These are phyloP conservation scores for Geoglossum glabrum DNA, from an alignment of 495 filamentous ascomycete genomes.

Conservation along the genomic window DNA sequence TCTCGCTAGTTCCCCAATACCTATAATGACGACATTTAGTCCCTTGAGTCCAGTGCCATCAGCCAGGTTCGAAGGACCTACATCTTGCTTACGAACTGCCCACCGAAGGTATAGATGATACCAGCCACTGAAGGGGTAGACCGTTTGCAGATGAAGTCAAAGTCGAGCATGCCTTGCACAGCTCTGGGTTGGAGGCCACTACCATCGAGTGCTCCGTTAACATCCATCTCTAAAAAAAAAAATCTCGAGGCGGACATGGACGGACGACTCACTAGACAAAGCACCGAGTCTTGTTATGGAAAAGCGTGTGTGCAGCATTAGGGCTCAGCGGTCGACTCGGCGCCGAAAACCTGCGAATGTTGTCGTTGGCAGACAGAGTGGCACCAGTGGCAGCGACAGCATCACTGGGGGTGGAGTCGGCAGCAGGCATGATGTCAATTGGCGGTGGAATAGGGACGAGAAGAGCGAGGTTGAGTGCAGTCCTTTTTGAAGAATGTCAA, in stretches of 20 bases:
- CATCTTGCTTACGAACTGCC: slow-evolving; percentile 99
- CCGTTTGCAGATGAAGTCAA: slow-evolving; percentile 99
- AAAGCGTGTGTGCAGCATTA: slow-evolving; percentile 62
- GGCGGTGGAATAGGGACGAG: slow-evolving; percentile 5
- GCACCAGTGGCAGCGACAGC: slow-evolving; percentile 14
- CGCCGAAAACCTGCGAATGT: slow-evolving; percentile 88
- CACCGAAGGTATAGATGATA: slow-evolving; percentile 99
- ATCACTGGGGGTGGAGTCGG: slow-evolving; percentile 19
- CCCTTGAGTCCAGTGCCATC: too few relatives aligned
- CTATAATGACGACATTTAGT: slow-evolving; percentile 15
- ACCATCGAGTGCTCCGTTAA: not conserved
- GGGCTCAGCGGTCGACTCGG: slow-evolving; percentile 86
- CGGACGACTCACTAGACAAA: slow-evolving; percentile 65
- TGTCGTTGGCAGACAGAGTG: slow-evolving; percentile 71
- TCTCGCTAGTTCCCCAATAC: slow-evolving; percentile 99
- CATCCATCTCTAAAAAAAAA: not conserved
- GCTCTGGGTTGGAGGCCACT: slow-evolving; percentile 90
- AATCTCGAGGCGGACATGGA: not conserved
- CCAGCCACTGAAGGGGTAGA: slow-evolving; percentile 88
- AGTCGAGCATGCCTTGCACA: slow-evolving; percentile 99
- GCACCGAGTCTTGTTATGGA: slow-evolving; percentile 98
- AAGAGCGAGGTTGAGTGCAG: slow-evolving; percentile 3
- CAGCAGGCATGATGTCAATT: slow-evolving; percentile 25
- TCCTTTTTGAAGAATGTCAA: not conserved
- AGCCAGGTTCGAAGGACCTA: slow-evolving; percentile 16